These are phyloP conservation scores for Craspedostauros australis DNA, from an alignment of 108 stramenopile species.

Conservation along the genomic window DNA sequence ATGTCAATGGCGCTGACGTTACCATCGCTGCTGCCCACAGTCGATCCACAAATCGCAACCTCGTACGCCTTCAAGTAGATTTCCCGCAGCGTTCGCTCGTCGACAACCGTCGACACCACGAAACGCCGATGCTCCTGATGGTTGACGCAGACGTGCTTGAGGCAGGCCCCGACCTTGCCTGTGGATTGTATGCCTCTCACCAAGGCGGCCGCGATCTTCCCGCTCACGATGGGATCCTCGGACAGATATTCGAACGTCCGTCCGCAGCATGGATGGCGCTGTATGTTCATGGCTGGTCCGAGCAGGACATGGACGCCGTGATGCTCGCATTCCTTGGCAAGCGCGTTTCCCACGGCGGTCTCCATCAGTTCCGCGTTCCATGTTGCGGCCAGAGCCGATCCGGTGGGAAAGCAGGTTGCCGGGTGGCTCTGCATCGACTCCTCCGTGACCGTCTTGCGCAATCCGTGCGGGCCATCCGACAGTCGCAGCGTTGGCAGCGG, in stretches of 20 bases:
- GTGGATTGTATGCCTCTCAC: constrained; percentile 43
- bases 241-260: constrained; percentile 63
- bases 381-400: constrained; percentile 27
- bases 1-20: neutral
- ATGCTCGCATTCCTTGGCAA: constrained; percentile 29
- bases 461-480: constrained; percentile 49
- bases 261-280: constrained; percentile 50
- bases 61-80: constrained; percentile 53
- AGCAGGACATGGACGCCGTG: constrained; percentile 34
- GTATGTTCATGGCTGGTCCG: constrained; percentile 61
- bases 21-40: neutral
- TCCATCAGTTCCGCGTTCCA: constrained; percentile 21
- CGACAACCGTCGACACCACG: constrained; percentile 41
- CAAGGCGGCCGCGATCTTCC: constrained; percentile 28
- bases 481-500: constrained; percentile 11
- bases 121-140: constrained; percentile 61
- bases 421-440: constrained; percentile 25
- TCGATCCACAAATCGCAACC: constrained; percentile 24
- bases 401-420: constrained; percentile 50
- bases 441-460: constrained; percentile 36
- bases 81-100: constrained; percentile 62
- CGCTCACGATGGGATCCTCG: constrained; percentile 66
- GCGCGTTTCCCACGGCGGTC: constrained; percentile 22
- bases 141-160: constrained; percentile 65
- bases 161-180: constrained; percentile 40